Percentiles rank a stretch among this genome's conserved stretches.
These are phyloP conservation scores for Polyplosphaeria fusca DNA, from an alignment of 495 filamentous ascomycete genomes.

Conservation along the genomic window DNA sequence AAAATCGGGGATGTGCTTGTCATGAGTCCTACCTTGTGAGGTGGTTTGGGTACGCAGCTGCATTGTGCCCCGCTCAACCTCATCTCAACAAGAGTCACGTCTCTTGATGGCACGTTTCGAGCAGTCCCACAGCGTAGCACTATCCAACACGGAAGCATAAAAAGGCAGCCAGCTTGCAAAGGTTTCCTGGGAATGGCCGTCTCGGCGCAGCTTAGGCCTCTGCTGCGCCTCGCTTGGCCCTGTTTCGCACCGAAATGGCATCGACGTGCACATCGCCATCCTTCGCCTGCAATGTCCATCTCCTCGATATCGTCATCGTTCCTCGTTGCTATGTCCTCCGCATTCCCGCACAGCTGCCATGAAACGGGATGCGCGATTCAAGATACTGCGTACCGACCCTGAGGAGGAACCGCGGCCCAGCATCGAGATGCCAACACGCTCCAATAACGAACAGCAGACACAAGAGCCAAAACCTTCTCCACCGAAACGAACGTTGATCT, in stretches of 20 bases:
- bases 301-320: not conserved
- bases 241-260: not conserved
- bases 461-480: not conserved
- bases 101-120: no score
- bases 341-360: not conserved
- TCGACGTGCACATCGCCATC: not conserved
- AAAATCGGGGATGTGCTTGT: no score
- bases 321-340: not conserved
- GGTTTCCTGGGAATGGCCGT: no score
- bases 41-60: no score
- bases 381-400: not conserved
- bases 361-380: conserved; percentile 1
- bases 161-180: no score
- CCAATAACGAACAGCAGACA: not conserved
- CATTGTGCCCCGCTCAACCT: no score
- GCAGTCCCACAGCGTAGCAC: no score
- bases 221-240: not conserved
- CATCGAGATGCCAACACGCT: not conserved
- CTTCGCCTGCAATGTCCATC: not conserved
- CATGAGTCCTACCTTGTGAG: no score
- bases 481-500: not conserved
- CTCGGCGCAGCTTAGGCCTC: no score
- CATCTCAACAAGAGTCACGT: no score
- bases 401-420: not conserved
- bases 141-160: no score